Percentiles rank a stretch among this genome's conserved stretches.
phyloP scores from a whole-genome alignment of 805 yeast genomes.

The Spathaspora girioi region DNA sequence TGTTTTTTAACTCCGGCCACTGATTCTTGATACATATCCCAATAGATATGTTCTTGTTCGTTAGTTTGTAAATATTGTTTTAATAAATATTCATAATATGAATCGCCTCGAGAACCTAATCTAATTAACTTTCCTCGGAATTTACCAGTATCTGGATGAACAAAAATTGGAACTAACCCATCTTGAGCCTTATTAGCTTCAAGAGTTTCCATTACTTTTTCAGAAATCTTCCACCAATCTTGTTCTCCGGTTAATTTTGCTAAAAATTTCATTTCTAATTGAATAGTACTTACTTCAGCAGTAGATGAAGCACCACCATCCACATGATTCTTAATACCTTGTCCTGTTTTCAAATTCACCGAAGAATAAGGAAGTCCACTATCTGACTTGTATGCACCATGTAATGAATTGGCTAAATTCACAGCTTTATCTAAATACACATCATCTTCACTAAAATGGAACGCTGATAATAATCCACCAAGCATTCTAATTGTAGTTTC shows the following conservation, averaged over 20 bases:
- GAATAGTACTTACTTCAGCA: slow-evolving; percentile 86
- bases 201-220: slow-evolving; percentile 65
- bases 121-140: slow-evolving; percentile 66
- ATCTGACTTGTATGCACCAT: slow-evolving; percentile 63
- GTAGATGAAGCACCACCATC: slow-evolving; percentile 81
- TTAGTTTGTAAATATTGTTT: slow-evolving; percentile 82
- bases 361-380: slow-evolving; percentile 78
- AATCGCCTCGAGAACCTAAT: slow-evolving; percentile 89
- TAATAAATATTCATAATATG: slow-evolving; percentile 84
- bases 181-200: slow-evolving; percentile 62
- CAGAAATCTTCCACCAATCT: slow-evolving; percentile 75
- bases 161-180: slow-evolving; percentile 81
- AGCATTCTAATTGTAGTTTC: slow-evolving; percentile 95
- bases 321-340: slow-evolving; percentile 57
- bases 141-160: slow-evolving; percentile 70
- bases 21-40: slow-evolving; percentile 72
- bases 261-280: slow-evolving; percentile 81
- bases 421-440: slow-evolving; percentile 73
- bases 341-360: slow-evolving; percentile 64
- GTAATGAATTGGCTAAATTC: slow-evolving; percentile 69
- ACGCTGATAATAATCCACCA: slow-evolving; percentile 88
- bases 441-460: slow-evolving; percentile 65
- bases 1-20: slow-evolving; percentile 73
- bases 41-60: slow-evolving; percentile 55
- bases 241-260: slow-evolving; percentile 76